A percentile compares a stretch with the other conserved stretches of the same genome.
These are phyloP conservation scores for Escallonia rubra DNA, from an alignment of 129 eudicot species.

Conservation along the genomic window DNA sequence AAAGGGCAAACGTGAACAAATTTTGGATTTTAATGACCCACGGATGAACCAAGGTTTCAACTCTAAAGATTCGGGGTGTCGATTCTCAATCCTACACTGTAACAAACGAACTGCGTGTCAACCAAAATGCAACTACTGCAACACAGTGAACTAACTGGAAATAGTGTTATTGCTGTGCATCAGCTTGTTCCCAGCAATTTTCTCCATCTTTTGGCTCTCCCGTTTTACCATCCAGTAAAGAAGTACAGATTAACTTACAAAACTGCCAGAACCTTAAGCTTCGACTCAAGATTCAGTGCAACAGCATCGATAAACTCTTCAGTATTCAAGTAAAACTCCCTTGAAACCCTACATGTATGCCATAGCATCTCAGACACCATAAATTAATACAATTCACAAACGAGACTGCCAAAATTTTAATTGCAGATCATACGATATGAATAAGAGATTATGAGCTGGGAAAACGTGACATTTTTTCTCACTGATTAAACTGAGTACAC, in stretches of 20 bases:
- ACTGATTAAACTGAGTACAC: no score
- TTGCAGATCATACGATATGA: no score
- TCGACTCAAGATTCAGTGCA: slow-evolving; percentile 56
- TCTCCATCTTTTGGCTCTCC: neutral
- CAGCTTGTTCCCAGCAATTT: neutral
- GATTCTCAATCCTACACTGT: no score
- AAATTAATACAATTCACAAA: neutral
- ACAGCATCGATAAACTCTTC: slow-evolving; percentile 94
- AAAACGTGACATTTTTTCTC: no score
- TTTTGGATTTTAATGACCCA: no score
- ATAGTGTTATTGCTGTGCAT: neutral
- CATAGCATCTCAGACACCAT: neutral
- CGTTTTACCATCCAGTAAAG: neutral
- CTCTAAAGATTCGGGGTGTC: no score
- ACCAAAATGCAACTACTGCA: no score
- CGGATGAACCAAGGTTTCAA: no score
- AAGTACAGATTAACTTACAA: slow-evolving; percentile 1
- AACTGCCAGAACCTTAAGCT: slow-evolving; percentile 31
- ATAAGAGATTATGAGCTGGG: no score
- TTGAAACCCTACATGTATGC: slow-evolving; percentile 51
- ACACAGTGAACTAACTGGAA: no score
- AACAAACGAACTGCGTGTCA: no score
- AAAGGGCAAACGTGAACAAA: no score
- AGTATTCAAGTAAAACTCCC: slow-evolving; percentile 72
- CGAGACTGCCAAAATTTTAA: neutral